Base-by-base conservation (phyloP, 192 early-diverging fungal genomes). In the Backusella morwellensis region DNA sequence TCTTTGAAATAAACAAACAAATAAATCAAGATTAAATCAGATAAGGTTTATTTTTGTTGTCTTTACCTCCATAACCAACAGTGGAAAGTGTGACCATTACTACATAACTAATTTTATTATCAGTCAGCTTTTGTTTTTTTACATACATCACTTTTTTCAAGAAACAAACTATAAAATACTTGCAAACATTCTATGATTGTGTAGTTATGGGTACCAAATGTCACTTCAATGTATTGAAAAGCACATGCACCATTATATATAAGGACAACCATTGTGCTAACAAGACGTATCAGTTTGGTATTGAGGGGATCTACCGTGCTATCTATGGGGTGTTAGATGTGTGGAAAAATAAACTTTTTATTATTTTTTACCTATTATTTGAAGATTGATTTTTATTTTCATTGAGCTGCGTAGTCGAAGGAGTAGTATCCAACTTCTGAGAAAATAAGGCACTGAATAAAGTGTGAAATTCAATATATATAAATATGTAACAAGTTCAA, bases 71-170 rank as follows among this genome's bases (percentile, higher is more conserved):
- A 68, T 91, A 92, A 14, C 92, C 91, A 8, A 93, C 92, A 4
- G 92, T 92, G 1, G 89, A 86, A 35, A 90, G 80, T 0, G 89
- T 91, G 67, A 91, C 89, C 50, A 91, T 81, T 21, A 90, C 83
- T 80, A 92, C 88, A 66, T 90, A 89, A 84, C 85, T 38, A 17
- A 50, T 50, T 50, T 50, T 29, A 26, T 23, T 32, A 32, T 32
- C 32, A 32, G 29, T 29, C 23, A 29, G 8, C 29, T 17, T 50
- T 50, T 4, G 42, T 1, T 44, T 44, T 44, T 9, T 9, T 40
- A 40, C 11, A 11, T 40, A 40, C 1, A 40, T 9, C 38, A 40
- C 5, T 44, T 44, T 14, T 12, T 9, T 44, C 12, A 44, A 44
- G 15, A 44, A 44, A 19, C 3, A 44, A 14, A 44, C 17, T 4